Percentiles rank a stretch among this genome's conserved stretches.
These are phyloP conservation scores for Phialophora chinensis DNA, from an alignment of 2,329 filamentous ascomycete genomes.

Conservation along the genomic window DNA sequence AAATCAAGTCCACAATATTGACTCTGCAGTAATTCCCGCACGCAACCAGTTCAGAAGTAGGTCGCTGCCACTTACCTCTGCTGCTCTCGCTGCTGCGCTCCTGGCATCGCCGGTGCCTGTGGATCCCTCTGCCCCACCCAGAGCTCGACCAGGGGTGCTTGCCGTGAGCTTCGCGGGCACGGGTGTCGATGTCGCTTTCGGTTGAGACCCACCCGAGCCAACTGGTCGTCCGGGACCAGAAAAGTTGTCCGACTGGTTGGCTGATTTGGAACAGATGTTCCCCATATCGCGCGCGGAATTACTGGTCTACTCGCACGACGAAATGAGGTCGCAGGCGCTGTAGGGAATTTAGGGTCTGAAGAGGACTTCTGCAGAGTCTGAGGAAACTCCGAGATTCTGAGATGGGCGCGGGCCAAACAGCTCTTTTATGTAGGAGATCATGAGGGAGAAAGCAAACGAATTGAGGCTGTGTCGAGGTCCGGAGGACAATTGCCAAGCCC, in stretches of 20 bases:
- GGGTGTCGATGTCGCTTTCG: constrained; percentile 58
- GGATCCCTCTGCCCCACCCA: constrained; percentile 60
- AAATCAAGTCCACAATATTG: background rate
- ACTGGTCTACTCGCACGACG: background rate
- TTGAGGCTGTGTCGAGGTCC: background rate
- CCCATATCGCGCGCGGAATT: constrained; percentile 69
- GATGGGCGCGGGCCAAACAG: background rate
- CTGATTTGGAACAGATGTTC: constrained; percentile 79
- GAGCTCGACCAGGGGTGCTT: constrained; percentile 63
- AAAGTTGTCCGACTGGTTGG: constrained; percentile 67
- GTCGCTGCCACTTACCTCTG: constrained; percentile 68
- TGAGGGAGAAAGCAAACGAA: background rate
- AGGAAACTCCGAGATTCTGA: background rate
- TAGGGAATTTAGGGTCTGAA: background rate
- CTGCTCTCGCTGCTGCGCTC: constrained; percentile 76
- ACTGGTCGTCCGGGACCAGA: constrained; percentile 74
- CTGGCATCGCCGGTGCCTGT: constrained; percentile 63
- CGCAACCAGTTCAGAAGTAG: background rate
- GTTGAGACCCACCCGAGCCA: constrained; percentile 56
- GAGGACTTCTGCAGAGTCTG: background rate
- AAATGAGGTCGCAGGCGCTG: background rate
- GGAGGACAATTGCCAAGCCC: background rate
- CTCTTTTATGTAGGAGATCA: background rate
- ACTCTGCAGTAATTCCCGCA: background rate
- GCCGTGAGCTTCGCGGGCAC: constrained; percentile 47